Evolutionary conservation across 306 rosid species (phyloP), one percentile per base, ranked within the genome.

Genomic region (Aeschynomene evenia): DNA sequence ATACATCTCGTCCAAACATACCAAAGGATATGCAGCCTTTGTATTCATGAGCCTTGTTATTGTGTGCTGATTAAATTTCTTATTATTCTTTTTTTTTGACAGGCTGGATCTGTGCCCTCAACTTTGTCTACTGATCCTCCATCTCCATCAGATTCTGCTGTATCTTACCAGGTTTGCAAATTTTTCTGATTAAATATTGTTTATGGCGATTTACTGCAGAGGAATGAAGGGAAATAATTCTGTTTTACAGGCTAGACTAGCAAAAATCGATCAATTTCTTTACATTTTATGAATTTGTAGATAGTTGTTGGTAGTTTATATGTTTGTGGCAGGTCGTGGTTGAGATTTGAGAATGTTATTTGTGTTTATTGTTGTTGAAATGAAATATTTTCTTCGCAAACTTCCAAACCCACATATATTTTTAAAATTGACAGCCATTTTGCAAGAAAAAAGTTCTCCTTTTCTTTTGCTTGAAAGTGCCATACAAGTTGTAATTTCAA

Each of bases 161-260:
- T 62, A 63, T 58, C 85, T 63, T 12, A 12, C 78, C 81, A 82
- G 97, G 97, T 87, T 74, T 61, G 73, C 71, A 23, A 36, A 29
- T 55, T 64, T 66, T 46, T 74, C 37, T 40, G 7, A 36, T 67
- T 65, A 65, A n/a, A n/a, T n/a, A 43, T 65, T 20, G 34, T 64
- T 55, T 69, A 43, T 10, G 63, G 43, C 56, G 22, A 68, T 54
- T 50, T 51, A 46, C 39, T 66, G 59, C 45, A 52, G 23, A 14
- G 29, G 66, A 2, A 22, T 66, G 37, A 13, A 26, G 46, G 43
- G 29, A 51, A 62, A 28, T 42, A 46, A 15, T 52, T 34, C 1
- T 15, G 42, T 51, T 56, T 15, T 33, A 45, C 51, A 6, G 63
- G n/a, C 24, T 57, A 37, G 57, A 19, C 57, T 9, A 1, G 3